Evolutionary conservation across 1,284 basidiomycete species (phyloP).

Genomic region (Puccinia hordei): DNA sequence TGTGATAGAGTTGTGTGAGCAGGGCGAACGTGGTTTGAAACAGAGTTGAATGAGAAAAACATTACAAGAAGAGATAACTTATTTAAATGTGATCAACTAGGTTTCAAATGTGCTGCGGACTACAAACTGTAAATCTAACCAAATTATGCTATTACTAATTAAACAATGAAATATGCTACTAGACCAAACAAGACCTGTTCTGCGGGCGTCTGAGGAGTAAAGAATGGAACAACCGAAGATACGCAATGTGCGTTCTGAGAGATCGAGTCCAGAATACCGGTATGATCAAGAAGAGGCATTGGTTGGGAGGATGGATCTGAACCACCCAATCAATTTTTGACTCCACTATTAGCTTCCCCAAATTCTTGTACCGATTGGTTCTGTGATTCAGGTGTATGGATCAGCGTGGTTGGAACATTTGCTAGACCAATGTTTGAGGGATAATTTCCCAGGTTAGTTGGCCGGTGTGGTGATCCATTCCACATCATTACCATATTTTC

Average conservation of each 20-base stretch:
- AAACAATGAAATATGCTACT: too few relatives aligned
- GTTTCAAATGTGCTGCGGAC: too few relatives aligned
- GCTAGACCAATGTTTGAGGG: conserved; percentile 20
- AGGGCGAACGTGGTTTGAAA: too few relatives aligned
- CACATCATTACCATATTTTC: too few relatives aligned
- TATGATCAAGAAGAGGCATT: conserved; percentile 41
- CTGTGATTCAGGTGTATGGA: conserved; percentile 43
- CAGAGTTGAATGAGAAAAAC: too few relatives aligned
- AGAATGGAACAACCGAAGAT: conserved; percentile 20
- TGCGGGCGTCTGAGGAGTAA: conserved; percentile 67
- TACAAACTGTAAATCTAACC: too few relatives aligned
- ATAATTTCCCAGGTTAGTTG: conserved; percentile 13
- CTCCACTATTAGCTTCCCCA: not conserved
- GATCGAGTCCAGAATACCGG: conserved; percentile 37
- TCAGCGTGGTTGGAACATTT: conserved; percentile 19
- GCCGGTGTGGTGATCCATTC: not conserved
- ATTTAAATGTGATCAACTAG: too few relatives aligned
- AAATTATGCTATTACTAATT: too few relatives aligned
- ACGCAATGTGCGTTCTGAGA: conserved; percentile 31
- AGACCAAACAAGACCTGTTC: conserved; percentile 91
- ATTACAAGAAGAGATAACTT: too few relatives aligned
- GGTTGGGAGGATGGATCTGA: conserved; percentile 47
- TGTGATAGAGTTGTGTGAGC: too few relatives aligned
- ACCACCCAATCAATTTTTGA: conserved; percentile 24
- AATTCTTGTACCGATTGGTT: conserved; percentile 42